Conservation (phyloP, 2,329 filamentous ascomycete genomes). For the Fusarium praegraminearum region DNA sequence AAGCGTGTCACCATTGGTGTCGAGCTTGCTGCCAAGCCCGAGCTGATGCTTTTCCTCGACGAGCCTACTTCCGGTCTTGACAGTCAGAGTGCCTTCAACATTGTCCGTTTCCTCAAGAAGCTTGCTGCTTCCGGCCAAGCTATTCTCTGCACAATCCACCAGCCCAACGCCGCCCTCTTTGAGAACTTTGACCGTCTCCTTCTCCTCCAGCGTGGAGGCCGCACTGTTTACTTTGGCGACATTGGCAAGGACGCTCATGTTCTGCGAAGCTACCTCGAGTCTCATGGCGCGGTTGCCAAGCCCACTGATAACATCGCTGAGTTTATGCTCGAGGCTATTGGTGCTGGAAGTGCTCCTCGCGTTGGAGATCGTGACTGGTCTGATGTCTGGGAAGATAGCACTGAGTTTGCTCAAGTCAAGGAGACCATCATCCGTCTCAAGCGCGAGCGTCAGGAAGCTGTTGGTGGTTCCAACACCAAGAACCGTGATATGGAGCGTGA, state of each 20-base stretch:
- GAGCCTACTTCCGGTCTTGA: constrained; percentile 80
- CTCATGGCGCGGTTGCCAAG: constrained; percentile 70
- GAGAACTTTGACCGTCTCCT: constrained; percentile 89
- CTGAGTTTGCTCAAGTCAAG: constrained; percentile 76
- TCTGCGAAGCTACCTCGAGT: constrained; percentile 73
- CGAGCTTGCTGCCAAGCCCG: constrained; percentile 85
- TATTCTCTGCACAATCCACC: constrained; percentile 91
- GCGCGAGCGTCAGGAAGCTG: constrained; percentile 62
- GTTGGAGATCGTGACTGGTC: constrained; percentile 83
- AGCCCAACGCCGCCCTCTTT: constrained; percentile 87
- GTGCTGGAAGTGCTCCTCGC: constrained; percentile 77
- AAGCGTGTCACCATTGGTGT: constrained; percentile 92
- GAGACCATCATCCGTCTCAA: constrained; percentile 76
- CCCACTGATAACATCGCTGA: constrained; percentile 73
- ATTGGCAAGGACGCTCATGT: constrained; percentile 80
- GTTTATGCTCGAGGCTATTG: constrained; percentile 89
- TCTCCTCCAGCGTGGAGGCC: constrained; percentile 80
- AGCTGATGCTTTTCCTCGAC: constrained; percentile 81
- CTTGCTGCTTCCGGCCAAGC: constrained; percentile 84
- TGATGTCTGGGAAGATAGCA: constrained; percentile 80
- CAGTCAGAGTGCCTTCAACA: constrained; percentile 76
- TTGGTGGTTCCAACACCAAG: constrained; percentile 59
- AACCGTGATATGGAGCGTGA: constrained; percentile 74
- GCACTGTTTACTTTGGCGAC: constrained; percentile 87
- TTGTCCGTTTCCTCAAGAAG: constrained; percentile 82